A percentile compares a stretch with the other conserved stretches of the same genome.
Evolutionary conservation across 306 rosid genomes (phyloP).

Genomic region (Mimosa pudica): DNA sequence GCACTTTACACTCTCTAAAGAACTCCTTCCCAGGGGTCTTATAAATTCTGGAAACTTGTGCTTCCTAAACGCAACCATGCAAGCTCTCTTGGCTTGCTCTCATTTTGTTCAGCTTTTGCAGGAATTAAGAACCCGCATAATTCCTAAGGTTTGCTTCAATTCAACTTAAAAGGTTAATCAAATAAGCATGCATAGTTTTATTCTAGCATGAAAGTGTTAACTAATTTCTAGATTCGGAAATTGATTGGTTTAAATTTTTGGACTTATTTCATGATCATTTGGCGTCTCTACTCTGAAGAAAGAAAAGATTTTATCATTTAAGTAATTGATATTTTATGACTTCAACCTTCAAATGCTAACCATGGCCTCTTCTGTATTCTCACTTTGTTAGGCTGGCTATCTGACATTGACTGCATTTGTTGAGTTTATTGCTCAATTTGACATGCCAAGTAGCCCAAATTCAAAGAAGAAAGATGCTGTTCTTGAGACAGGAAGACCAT

Average conservation of each 20-base stretch:
- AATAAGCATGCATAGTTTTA: background rate
- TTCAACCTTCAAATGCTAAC: slow-evolving; percentile 6
- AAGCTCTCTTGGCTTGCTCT: slow-evolving; percentile 88
- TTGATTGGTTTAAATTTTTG: background rate
- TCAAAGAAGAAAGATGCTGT: slow-evolving; percentile 52
- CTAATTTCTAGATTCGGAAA: background rate
- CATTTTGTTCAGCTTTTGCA: slow-evolving; percentile 81
- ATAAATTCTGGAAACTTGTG: slow-evolving; percentile 87
- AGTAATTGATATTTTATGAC: slow-evolving; percentile 13
- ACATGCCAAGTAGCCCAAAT: slow-evolving; percentile 54
- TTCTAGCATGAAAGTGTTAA: slow-evolving; percentile 4
- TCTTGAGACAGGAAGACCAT: slow-evolving; percentile 73
- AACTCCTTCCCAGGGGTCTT: slow-evolving; percentile 76
- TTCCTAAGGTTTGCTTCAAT: slow-evolving; percentile 62
- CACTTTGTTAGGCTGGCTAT: slow-evolving; percentile 62
- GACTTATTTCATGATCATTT: background rate
- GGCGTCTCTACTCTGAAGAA: background rate
- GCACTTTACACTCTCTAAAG: slow-evolving; percentile 38
- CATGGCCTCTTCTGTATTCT: slow-evolving; percentile 16
- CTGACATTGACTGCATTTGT: slow-evolving; percentile 79
- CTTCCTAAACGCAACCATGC: slow-evolving; percentile 86
- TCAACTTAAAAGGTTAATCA: background rate
- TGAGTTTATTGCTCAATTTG: slow-evolving; percentile 73
- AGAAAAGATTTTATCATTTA: background rate
- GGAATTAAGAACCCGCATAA: slow-evolving; percentile 57